Conservation (phyloP, 495 filamentous ascomycete species). For the Amorphotheca resinae region DNA sequence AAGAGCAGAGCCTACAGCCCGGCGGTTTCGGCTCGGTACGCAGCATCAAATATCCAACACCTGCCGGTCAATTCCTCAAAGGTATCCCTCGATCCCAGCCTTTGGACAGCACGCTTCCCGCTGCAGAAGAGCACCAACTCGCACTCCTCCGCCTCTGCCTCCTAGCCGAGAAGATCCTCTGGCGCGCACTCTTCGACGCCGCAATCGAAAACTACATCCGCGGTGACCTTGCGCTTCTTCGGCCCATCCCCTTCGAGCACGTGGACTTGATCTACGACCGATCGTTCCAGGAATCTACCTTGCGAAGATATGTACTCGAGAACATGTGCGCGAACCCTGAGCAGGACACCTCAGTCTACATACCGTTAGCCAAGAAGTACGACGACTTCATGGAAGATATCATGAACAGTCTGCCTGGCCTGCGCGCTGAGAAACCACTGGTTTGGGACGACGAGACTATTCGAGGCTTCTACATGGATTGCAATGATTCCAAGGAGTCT, state of each 20-base stretch:
- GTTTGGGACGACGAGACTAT: not conserved
- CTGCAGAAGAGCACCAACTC: slow-evolving; percentile 3
- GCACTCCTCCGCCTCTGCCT: slow-evolving; percentile 13
- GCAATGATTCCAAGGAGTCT: no score
- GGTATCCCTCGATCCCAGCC: not conserved
- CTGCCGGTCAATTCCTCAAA: not conserved
- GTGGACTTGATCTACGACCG: slow-evolving; percentile 7
- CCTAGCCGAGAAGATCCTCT: slow-evolving; percentile 12
- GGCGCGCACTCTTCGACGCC: slow-evolving; percentile 14
- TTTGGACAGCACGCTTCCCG: no score
- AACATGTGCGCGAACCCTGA: not conserved
- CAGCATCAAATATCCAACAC: not conserved
- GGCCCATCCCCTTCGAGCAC: slow-evolving; percentile 1
- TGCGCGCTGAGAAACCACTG: not conserved
- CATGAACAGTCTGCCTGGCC: not conserved
- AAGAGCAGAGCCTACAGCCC: not conserved
- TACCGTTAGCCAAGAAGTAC: slow-evolving; percentile 2
- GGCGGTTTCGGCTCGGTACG: not conserved
- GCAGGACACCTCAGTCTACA: not conserved
- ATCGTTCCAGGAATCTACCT: not conserved
- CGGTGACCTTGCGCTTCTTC: slow-evolving; percentile 5
- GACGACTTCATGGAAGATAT: slow-evolving; percentile 3
- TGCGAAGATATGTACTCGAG: slow-evolving; percentile 5
- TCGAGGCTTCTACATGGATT: not conserved
- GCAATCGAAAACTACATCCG: slow-evolving; percentile 9